Evolutionary conservation across 768 basidiomycete species (phyloP), one percentile per base, ranked within the genome.

Genomic region (Hemileccinum rubropunctum): DNA sequence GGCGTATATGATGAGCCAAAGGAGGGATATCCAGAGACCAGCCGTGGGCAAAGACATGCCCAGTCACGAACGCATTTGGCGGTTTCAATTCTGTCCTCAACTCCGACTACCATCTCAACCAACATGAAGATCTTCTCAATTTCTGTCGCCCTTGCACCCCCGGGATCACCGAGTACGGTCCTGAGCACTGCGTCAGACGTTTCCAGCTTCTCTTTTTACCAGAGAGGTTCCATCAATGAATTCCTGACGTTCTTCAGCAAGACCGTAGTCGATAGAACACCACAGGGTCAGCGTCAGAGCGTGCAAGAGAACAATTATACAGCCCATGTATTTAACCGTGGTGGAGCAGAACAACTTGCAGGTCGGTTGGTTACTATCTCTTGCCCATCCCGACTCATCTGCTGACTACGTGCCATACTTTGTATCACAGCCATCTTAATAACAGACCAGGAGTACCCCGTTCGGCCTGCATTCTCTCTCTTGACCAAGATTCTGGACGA

Each of bases 401-500:
- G 27, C 36, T n/a, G n/a, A n/a, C n/a, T n/a, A n/a, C n/a, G n/a
- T n/a, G n/a, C n/a, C n/a, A n/a, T n/a, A n/a, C n/a, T 48, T 34
- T 38, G 27, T 48, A 13, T 43, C 48, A 21, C 62, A 95, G 94
- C 81, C 51, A 89, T 98, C 48, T 84, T 98, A 59, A 88, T 98
- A 59, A 88, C 94, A 17, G 95, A 98, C 72, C 79, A 89, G 42
- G 97, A 98, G 67, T 99, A 99, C 69, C 97, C 95, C 47, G 89
- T 93, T 48, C 85, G 97, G 50, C 91, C 95, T 6, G 95, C 94
- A 1, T 99, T 98, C 76, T 97, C 95, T 15, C 78, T 99, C 36
- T 75, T 99, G 46, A 85, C 89, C 50, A 98, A 95, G 73, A 65
- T 98, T 17, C 78, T 98, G 34, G 97, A 99, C 57, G 97, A 98